A percentile compares a stretch with the other conserved stretches of the same genome.
Evolutionary conservation across 345 rosid genomes (phyloP).

Genomic region (Ceriops decandra): DNA sequence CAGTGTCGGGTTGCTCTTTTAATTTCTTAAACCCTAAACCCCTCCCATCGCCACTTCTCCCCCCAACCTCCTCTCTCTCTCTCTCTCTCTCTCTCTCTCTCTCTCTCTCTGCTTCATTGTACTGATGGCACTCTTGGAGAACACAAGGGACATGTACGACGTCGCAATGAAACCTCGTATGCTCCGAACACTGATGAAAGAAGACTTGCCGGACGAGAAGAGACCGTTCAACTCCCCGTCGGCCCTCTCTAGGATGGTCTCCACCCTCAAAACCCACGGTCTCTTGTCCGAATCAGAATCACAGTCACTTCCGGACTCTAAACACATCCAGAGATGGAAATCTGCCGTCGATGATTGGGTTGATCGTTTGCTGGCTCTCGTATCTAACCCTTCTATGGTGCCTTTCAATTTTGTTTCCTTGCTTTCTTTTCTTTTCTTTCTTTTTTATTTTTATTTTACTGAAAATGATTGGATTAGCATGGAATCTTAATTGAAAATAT

Average conservation of each 20-base stretch:
- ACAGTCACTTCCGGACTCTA: slow-evolving; percentile 25
- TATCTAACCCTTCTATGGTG: slow-evolving; percentile 51
- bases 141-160: slow-evolving; percentile 46
- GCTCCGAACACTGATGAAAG: slow-evolving; percentile 49
- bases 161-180: slow-evolving; percentile 51
- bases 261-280: slow-evolving; percentile 39
- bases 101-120: background rate
- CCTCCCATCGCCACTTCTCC: background rate
- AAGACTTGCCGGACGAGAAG: slow-evolving; percentile 56
- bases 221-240: slow-evolving; percentile 37
- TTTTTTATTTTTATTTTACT: background rate
- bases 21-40: background rate
- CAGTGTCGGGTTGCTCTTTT: too few species aligned
- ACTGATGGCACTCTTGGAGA: slow-evolving; percentile 43
- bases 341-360: slow-evolving; percentile 76
- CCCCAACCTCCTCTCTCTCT: background rate
- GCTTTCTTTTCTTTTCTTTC: background rate
- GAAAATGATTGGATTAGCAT: background rate
- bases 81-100: background rate
- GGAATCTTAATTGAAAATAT: background rate
- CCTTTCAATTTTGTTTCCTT: background rate
- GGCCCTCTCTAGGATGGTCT: slow-evolving; percentile 44
- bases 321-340: slow-evolving; percentile 41
- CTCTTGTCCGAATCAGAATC: slow-evolving; percentile 47
- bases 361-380: slow-evolving; percentile 38